Base-by-base conservation (phyloP, 2,329 filamentous ascomycete genomes). In the Fusarium mangiferae region DNA sequence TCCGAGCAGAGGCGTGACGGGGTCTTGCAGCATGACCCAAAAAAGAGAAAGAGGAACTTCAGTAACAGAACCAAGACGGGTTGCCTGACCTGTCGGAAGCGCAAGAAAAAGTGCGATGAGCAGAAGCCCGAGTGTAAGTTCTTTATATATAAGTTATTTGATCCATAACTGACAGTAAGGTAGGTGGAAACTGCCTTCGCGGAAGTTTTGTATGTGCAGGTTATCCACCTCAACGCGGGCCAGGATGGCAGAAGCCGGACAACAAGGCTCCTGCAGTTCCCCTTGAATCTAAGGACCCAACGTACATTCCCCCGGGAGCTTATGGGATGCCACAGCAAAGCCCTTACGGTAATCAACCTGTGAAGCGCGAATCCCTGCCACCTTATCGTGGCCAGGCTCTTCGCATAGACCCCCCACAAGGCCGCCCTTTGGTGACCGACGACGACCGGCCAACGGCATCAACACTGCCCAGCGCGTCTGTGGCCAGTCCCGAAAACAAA, bases 71-170 rank as follows among this genome's bases (percentile, higher is more conserved):
- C 96, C 26, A 98, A 98, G 84, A 98, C 95, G 15, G 95, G 95
- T 38, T 98, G 96, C 82, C 90, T 97, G 83, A 98, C 96, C 11
- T 98, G 96, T 81, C 89, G 96, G 68, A 90, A 90, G 80, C 90
- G 96, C 67, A 98, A 98, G 88, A 98, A 98, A 90, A 98, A 98
- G 84, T 98, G 96, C 80, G 96, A 98, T 80, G 96, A 98, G 85
- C 90, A 89, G 61, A 97, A 97, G 82, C 96, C 96, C 33, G 91
- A 94, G 82, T 98, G 96, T 97, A 87, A 87, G 93, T 87, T 20
- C 15, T 62, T 28, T 36, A 14, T 20, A 30, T 22, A n/a, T 24
- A 54, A 38, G 24, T 24, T 39, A 54, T 39, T 36, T 52, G 30
- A 51, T 45, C 17, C 36, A 38, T 33, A 54, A 57, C 72, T 77